Percentiles rank a stretch among this genome's conserved stretches.
phyloP scores from a whole-genome alignment of 345 rosid genomes.

The Cardamine chenopodiifolia region DNA sequence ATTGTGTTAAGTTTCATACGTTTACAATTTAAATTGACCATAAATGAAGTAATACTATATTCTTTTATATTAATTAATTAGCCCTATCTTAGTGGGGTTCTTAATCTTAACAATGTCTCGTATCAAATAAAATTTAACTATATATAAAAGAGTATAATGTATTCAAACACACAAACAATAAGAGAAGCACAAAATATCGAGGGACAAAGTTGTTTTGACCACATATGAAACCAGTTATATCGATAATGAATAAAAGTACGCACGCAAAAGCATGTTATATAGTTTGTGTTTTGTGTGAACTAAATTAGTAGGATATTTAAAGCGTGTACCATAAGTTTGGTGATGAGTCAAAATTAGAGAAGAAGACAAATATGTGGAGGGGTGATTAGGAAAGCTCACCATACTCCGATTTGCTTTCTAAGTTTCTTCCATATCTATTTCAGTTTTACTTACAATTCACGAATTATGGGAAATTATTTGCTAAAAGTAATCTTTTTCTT shows the following conservation, averaged over 20 bases:
- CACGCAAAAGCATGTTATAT: background rate
- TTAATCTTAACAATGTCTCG: background rate
- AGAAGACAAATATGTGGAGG: slow-evolving; percentile 16
- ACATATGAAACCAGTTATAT: background rate
- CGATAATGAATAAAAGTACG: background rate
- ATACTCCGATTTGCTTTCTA: slow-evolving; percentile 28
- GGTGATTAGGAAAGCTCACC: slow-evolving; percentile 42
- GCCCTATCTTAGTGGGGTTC: too few species aligned
- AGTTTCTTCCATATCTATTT: slow-evolving; percentile 28
- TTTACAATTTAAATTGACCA: too few species aligned
- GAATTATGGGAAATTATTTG: slow-evolving; percentile 22
- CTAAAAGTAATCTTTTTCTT: background rate
- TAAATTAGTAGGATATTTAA: background rate
- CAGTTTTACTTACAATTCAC: slow-evolving; percentile 32
- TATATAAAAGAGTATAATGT: too few species aligned
- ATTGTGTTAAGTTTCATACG: too few species aligned
- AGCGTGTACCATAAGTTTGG: slow-evolving; percentile 29
- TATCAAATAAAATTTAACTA: background rate
- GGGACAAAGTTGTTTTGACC: background rate
- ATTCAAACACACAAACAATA: background rate
- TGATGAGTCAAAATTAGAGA: slow-evolving; percentile 27
- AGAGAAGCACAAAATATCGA: background rate
- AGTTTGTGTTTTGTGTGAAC: background rate
- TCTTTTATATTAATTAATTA: too few species aligned
- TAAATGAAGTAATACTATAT: too few species aligned